Conservation (phyloP, 805 yeast species). For the Candida quercuum region DNA sequence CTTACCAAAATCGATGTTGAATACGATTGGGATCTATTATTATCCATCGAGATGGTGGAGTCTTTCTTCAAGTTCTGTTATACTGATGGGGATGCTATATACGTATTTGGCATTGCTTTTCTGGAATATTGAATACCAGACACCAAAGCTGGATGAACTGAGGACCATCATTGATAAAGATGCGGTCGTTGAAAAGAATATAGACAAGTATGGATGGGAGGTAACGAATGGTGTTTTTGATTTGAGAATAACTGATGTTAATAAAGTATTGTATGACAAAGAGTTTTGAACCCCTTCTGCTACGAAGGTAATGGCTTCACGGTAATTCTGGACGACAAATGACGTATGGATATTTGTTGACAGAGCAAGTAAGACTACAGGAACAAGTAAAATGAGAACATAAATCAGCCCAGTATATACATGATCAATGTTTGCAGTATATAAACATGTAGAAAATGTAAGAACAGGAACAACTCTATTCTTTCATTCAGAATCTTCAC, state of each 20-base stretch:
- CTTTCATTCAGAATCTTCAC: no score
- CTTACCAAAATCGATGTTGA: conserved; percentile 54
- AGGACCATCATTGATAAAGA: conserved; percentile 68
- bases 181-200: conserved; percentile 23
- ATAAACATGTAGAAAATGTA: no score
- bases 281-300: no score
- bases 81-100: conserved; percentile 66
- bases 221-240: conserved; percentile 87
- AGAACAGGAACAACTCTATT: background rate
- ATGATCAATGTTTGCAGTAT: no score
- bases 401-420: no score
- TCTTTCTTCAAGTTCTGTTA: conserved; percentile 64
- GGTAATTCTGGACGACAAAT: no score
- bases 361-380: no score
- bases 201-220: conserved; percentile 37
- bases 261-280: conserved; percentile 49
- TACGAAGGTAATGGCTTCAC: no score
- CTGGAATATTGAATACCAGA: conserved; percentile 73
- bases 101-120: conserved; percentile 64
- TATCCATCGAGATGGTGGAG: conserved; percentile 95
- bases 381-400: no score
- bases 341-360: no score
- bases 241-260: conserved; percentile 66
- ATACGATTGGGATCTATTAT: conserved; percentile 52
- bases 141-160: conserved; percentile 52